Evolutionary conservation across 129 eudicot species (phyloP).

Genomic region (Lactuca sativa): DNA sequence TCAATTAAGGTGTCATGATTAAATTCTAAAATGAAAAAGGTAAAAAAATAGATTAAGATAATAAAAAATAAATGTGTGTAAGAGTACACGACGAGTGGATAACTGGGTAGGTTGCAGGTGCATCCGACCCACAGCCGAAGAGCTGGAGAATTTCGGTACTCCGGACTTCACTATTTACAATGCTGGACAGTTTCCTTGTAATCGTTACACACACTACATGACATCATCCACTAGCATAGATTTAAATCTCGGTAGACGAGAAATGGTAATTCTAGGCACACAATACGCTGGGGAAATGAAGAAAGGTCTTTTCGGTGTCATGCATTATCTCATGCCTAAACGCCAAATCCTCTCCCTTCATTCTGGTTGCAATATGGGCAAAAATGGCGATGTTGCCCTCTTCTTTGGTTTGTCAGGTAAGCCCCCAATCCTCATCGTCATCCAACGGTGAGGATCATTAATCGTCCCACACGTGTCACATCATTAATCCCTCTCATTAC

Average conservation of each 20-base stretch:
- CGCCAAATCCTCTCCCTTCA: slow-evolving; percentile 95
- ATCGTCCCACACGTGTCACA: slow-evolving; percentile 34
- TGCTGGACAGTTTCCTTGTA: slow-evolving; percentile 99
- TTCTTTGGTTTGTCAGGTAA: slow-evolving; percentile 98
- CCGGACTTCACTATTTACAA: slow-evolving; percentile 99
- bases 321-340: slow-evolving; percentile 99
- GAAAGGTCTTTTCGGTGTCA: slow-evolving; percentile 95
- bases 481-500: slow-evolving; percentile 32
- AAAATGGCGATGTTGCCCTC: slow-evolving; percentile 93
- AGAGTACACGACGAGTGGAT: slow-evolving; percentile 43
- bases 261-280: slow-evolving; percentile 99
- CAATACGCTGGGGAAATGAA: slow-evolving; percentile 99
- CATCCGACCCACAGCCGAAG: slow-evolving; percentile 98
- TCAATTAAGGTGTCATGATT: not conserved
- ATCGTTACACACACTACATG: slow-evolving; percentile 98
- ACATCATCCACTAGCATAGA: slow-evolving; percentile 99
- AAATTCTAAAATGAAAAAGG: slow-evolving; percentile 2
- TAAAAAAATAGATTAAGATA: slow-evolving; percentile 20
- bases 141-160: slow-evolving; percentile 97
- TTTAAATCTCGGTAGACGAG: slow-evolving; percentile 80
- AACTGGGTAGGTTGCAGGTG: slow-evolving; percentile 97
- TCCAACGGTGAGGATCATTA: slow-evolving; percentile 38
- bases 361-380: slow-evolving; percentile 99
- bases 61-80: slow-evolving; percentile 21
- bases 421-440: slow-evolving; percentile 20